Conservation (phyloP, 768 basidiomycete species). For the Boletus rex-veris region DNA sequence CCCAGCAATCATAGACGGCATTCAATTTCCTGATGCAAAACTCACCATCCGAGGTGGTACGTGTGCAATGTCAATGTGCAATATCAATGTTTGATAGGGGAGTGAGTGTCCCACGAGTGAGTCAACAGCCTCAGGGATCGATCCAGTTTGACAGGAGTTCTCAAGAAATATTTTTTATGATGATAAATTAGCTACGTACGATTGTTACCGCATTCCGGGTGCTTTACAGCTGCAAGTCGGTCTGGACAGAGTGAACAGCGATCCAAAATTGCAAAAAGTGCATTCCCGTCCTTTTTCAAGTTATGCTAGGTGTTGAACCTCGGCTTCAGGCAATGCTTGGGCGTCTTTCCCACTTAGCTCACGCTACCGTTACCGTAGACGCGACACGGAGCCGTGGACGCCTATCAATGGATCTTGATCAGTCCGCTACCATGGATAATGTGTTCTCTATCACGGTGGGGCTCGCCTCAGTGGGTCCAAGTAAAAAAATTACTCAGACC, state of each 20-base stretch:
- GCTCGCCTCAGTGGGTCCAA: neutral
- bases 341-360: conserved; percentile 12
- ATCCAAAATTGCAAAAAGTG: neutral
- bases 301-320: too few species aligned
- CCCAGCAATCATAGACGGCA: neutral
- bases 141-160: conserved; percentile 9
- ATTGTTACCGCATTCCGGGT: conserved; percentile 12
- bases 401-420: conserved; percentile 14
- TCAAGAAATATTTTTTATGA: conserved; percentile 21
- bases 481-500: neutral
- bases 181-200: conserved; percentile 23
- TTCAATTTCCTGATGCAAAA: neutral
- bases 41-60: neutral
- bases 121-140: conserved; percentile 18
- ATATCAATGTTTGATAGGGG: neutral
- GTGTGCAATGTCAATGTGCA: neutral
- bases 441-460: neutral
- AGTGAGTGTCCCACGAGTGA: conserved; percentile 17
- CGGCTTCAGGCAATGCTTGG: neutral
- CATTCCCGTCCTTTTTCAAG: neutral
- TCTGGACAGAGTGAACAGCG: neutral
- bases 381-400: neutral
- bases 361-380: conserved; percentile 14
- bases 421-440: neutral
- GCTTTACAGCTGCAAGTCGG: conserved; percentile 6